Conservation (phyloP, 139 green algal genomes). For the Tetratostichococcus sp. region DNA sequence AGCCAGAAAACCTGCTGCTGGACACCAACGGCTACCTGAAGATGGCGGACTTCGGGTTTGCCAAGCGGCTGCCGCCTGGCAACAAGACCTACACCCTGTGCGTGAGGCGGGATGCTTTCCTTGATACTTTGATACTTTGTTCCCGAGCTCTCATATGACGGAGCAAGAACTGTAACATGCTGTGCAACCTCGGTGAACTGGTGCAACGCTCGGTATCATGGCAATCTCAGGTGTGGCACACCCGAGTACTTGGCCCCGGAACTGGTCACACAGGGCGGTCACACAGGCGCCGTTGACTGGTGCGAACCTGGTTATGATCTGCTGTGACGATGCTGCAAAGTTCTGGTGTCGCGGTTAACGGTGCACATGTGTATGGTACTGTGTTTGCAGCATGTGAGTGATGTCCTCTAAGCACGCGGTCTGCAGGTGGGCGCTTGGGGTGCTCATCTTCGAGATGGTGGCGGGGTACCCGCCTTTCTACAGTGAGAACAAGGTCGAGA, state of each 20-base stretch:
- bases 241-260: constrained; percentile 95
- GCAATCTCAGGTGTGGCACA: no score
- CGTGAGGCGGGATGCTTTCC: no score
- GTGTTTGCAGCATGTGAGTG: no score
- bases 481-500: constrained; percentile 72
- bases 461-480: constrained; percentile 83
- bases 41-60: constrained; percentile 90
- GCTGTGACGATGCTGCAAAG: no score
- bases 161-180: no score
- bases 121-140: no score
- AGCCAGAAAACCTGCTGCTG: constrained; percentile 71
- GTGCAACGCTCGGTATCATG: no score
- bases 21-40: constrained; percentile 62
- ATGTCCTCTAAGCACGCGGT: no score
- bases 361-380: no score
- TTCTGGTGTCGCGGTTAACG: no score
- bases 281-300: constrained; percentile 84
- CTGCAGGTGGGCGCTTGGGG: constrained; percentile 83
- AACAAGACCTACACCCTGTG: constrained; percentile 88
- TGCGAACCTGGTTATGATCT: constrained; percentile 34
- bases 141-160: no score
- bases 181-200: no score
- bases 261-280: constrained; percentile 75
- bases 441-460: constrained; percentile 89
- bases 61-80: constrained; percentile 69